Percentiles rank a stretch among this genome's conserved stretches.
phyloP scores from a whole-genome alignment of 805 yeast species.

The Ogataea methanolica region DNA sequence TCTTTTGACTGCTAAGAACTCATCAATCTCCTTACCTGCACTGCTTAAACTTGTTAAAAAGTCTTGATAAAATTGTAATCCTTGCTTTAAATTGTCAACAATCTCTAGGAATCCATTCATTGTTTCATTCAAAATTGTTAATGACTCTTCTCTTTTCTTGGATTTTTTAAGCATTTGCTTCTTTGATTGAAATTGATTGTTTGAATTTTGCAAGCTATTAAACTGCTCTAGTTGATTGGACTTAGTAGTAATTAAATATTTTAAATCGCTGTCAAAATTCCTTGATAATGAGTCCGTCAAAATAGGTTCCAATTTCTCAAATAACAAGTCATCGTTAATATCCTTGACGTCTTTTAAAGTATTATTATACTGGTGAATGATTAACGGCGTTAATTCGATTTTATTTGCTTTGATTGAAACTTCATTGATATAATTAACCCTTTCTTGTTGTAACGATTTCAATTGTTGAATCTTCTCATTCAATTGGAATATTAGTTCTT shows the following conservation, averaged over 20 bases:
- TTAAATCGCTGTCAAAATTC: constrained; percentile 45
- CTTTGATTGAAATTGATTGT: constrained; percentile 31
- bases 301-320: constrained; percentile 32
- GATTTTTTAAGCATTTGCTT: constrained; percentile 29
- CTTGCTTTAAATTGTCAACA: constrained; percentile 58
- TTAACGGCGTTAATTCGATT: constrained; percentile 46
- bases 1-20: constrained; percentile 33
- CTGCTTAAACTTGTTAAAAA: constrained; percentile 42
- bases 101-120: constrained; percentile 52
- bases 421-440: constrained; percentile 37
- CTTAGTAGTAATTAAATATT: constrained; percentile 39
- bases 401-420: constrained; percentile 43
- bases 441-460: constrained; percentile 28
- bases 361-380: constrained; percentile 31
- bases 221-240: constrained; percentile 30
- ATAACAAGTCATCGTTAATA: constrained; percentile 20
- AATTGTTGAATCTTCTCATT: constrained; percentile 30
- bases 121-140: constrained; percentile 48
- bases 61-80: constrained; percentile 64
- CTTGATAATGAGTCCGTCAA: constrained; percentile 39
- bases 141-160: constrained; percentile 39
- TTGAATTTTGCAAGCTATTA: constrained; percentile 31
- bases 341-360: constrained; percentile 13
- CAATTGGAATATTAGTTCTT: constrained; percentile 31
- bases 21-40: constrained; percentile 35